A percentile compares a stretch with the other conserved stretches of the same genome.
Evolutionary conservation across 2,329 filamentous ascomycete species (phyloP).

Genomic region (Pseudogymnoascus pannorum): DNA sequence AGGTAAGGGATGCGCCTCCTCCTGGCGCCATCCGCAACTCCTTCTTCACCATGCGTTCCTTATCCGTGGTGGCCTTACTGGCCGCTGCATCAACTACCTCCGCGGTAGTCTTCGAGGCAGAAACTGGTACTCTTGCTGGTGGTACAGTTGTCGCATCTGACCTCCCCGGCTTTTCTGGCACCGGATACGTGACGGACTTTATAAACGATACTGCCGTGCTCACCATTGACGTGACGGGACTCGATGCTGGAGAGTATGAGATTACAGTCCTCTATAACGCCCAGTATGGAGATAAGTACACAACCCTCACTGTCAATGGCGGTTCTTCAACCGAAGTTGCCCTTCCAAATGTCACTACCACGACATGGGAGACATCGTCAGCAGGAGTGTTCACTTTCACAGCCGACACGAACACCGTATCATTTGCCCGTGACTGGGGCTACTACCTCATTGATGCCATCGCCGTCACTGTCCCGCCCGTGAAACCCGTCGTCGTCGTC

Average conservation of each 20-base stretch:
- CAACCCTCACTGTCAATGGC: slow-evolving; percentile 37
- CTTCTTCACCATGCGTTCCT: not conserved
- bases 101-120: slow-evolving; percentile 15
- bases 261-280: slow-evolving; percentile 38
- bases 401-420: slow-evolving; percentile 37
- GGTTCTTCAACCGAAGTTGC: slow-evolving; percentile 36
- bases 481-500: slow-evolving; percentile 12
- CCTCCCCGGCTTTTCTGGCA: slow-evolving; percentile 18
- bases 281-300: slow-evolving; percentile 40
- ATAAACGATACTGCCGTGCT: slow-evolving; percentile 36
- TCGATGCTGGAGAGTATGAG: slow-evolving; percentile 35
- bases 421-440: slow-evolving; percentile 42
- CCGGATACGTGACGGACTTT: slow-evolving; percentile 41
- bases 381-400: slow-evolving; percentile 39
- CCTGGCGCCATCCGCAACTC: not conserved
- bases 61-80: not conserved
- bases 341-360: slow-evolving; percentile 31
- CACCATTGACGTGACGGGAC: slow-evolving; percentile 35
- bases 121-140: slow-evolving; percentile 11
- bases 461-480: slow-evolving; percentile 17
- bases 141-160: slow-evolving; percentile 12
- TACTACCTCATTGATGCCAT: slow-evolving; percentile 41
- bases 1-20: not conserved
- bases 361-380: slow-evolving; percentile 32
- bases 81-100: slow-evolving; percentile 7